Conservation (phyloP, 257 asterid species). For the Primulina eburnea region DNA sequence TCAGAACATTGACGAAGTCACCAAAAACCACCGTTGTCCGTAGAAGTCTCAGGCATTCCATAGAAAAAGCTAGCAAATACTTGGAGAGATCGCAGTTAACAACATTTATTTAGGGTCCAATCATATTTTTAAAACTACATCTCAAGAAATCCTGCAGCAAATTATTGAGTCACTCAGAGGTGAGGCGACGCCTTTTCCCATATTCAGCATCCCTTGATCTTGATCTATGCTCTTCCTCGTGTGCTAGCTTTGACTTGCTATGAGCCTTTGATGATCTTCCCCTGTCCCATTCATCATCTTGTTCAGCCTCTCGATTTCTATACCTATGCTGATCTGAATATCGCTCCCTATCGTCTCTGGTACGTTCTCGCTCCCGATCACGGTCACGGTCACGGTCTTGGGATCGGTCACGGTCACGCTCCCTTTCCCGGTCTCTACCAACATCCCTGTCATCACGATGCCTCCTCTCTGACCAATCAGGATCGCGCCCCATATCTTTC, state of each 20-base stretch:
- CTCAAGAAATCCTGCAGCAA: conserved; percentile 16
- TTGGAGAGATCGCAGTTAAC: conserved; percentile 31
- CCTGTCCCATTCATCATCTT: conserved; percentile 69
- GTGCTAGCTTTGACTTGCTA: conserved; percentile 57
- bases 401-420: conserved; percentile 52
- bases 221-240: conserved; percentile 62
- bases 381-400: conserved; percentile 49
- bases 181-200: conserved; percentile 64
- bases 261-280: conserved; percentile 71
- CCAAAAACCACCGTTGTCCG: conserved; percentile 23
- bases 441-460: conserved; percentile 59
- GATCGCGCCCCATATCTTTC: conserved; percentile 47
- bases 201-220: conserved; percentile 76
- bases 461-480: conserved; percentile 60
- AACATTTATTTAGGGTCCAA: conserved; percentile 29
- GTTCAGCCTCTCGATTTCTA: conserved; percentile 57
- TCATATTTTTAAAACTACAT: conserved; percentile 25
- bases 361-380: conserved; percentile 49
- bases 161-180: conserved; percentile 47
- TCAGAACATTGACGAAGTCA: conserved; percentile 27
- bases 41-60: conserved; percentile 22
- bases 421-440: conserved; percentile 60
- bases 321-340: conserved; percentile 60
- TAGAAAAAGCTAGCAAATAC: conserved; percentile 31
- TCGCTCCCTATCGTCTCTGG: conserved; percentile 64